Conservation (phyloP, 225 moss, liverwort and hornwort species). For the Lunularia cruciata region DNA sequence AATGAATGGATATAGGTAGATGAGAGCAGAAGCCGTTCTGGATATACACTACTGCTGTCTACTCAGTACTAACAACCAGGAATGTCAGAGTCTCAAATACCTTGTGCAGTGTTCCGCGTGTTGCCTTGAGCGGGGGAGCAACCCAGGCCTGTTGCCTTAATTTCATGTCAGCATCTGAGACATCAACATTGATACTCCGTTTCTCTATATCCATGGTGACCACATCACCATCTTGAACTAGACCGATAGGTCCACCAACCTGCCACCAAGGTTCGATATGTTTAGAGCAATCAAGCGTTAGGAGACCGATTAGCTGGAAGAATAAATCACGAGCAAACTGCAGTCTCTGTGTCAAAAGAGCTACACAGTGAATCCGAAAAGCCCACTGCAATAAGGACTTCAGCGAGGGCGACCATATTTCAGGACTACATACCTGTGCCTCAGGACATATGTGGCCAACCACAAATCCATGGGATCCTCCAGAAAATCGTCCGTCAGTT, state of each 20-base stretch:
- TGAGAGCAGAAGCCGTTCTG: not conserved
- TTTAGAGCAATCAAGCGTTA: too few species aligned
- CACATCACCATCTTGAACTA: conserved; percentile 67
- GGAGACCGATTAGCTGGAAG: not conserved
- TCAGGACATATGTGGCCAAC: conserved; percentile 90
- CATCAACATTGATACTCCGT: conserved; percentile 68
- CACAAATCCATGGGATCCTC: conserved; percentile 93
- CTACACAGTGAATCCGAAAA: too few species aligned
- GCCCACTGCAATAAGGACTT: too few species aligned
- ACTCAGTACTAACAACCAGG: not conserved
- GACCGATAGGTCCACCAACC: conserved; percentile 86
- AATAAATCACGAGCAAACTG: not conserved
- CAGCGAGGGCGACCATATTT: too few species aligned
- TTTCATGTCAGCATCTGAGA: conserved; percentile 60
- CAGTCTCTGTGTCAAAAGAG: too few species aligned
- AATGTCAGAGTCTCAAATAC: conserved; percentile 11
- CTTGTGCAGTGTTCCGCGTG: conserved; percentile 82
- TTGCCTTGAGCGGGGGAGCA: conserved; percentile 69
- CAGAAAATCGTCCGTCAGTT: conserved; percentile 92
- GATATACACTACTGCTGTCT: not conserved
- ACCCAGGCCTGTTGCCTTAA: conserved; percentile 59
- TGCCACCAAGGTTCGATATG: conserved; percentile 21
- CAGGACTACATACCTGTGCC: conserved; percentile 69
- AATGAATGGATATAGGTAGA: not conserved
- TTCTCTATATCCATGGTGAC: conserved; percentile 78